Evolutionary conservation across 2,329 filamentous ascomycete species (phyloP), one percentile per base, ranked within the genome.

Genomic region (Paraphaeosphaeria sporulosa): DNA sequence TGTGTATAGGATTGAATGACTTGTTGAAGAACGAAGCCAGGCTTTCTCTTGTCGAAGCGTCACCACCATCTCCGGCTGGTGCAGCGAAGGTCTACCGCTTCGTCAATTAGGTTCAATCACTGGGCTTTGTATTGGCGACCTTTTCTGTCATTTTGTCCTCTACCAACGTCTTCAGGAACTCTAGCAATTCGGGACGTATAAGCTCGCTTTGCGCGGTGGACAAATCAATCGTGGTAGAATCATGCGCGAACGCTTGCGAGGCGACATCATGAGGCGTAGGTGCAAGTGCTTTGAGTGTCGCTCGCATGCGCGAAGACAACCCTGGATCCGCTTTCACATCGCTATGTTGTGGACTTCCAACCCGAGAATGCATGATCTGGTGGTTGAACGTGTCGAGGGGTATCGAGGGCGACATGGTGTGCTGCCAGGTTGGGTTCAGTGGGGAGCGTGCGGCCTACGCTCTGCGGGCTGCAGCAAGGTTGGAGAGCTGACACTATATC

Each of bases 21-120:
- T 36, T 27, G 52, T 74, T 74, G 61, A 75, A 71, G 50, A 75
- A 75, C 0, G 61, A 63, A n/a, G 71, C 62, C 38, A 74, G 56
- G 43, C 69, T 67, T 21, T 61, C 51, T 40, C 71, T 70, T 9
- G 68, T 48, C 3, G 34, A 48, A 15, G 30, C 19, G 51, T 74
- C 66, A 19, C 69, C 67, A 55, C 68, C 70, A 46, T 64, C 52
- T 10, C 56, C 27, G 7, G 50, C 23, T 12, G 70, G 66, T n/a
- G 65, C 44, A 23, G 60, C 64, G 43, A 75, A 74, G 10, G 58
- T 59, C 71, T 73, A 44, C 15, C 13, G 13, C 36, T 25, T n/a
- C 53, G 34, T 49, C 21, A 46, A 46, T 9, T 12, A 34, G 13
- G 38, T 46, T 53, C 6, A 9, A 9, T 21, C 38, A 32, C 23